A percentile compares a stretch with the other conserved stretches of the same genome.
Evolutionary conservation across 2,329 filamentous ascomycete species (phyloP).

Genomic region (Penicillium freii): DNA sequence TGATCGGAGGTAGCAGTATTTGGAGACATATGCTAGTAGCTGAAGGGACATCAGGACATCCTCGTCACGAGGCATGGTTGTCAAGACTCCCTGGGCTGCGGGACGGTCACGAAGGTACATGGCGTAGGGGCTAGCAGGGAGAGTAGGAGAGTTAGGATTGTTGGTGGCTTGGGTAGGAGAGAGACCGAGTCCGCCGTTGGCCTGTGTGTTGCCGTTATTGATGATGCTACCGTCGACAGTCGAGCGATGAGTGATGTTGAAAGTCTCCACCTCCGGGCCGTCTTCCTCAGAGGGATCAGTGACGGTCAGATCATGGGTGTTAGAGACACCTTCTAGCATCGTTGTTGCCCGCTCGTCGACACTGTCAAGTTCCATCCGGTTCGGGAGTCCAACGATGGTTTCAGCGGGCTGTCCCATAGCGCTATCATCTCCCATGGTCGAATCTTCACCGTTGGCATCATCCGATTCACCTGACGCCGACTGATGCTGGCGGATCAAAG

Average conservation of each 20-base stretch:
- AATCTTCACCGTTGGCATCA: conserved; percentile 80
- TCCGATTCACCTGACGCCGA: conserved; percentile 84
- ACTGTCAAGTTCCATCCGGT: conserved; percentile 80
- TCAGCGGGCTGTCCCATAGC: conserved; percentile 52
- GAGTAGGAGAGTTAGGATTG: conserved; percentile 69
- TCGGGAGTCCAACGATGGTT: conserved; percentile 75
- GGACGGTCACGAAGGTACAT: conserved; percentile 77
- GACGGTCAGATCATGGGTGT: conserved; percentile 71
- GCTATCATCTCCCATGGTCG: conserved; percentile 68
- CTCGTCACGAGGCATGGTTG: conserved; percentile 93
- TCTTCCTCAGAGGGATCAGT: conserved; percentile 70
- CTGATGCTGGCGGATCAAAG: conserved; percentile 84
- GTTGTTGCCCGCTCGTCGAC: conserved; percentile 74
- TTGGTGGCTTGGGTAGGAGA: conserved; percentile 64
- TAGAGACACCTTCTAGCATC: conserved; percentile 68
- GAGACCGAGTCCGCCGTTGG: conserved; percentile 67
- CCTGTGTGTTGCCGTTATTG: conserved; percentile 63
- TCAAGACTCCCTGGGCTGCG: conserved; percentile 68
- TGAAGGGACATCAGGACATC: conserved; percentile 98
- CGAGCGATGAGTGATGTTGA: conserved; percentile 87
- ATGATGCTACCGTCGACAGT: conserved; percentile 81
- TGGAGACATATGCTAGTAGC: conserved; percentile 93
- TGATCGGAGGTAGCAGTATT: conserved; percentile 92
- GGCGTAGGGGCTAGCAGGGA: conserved; percentile 69
- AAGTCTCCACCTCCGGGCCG: conserved; percentile 79